These are phyloP conservation scores for Davidsoniella eucalypti DNA, from an alignment of 2,329 filamentous ascomycete species.

Conservation along the genomic window DNA sequence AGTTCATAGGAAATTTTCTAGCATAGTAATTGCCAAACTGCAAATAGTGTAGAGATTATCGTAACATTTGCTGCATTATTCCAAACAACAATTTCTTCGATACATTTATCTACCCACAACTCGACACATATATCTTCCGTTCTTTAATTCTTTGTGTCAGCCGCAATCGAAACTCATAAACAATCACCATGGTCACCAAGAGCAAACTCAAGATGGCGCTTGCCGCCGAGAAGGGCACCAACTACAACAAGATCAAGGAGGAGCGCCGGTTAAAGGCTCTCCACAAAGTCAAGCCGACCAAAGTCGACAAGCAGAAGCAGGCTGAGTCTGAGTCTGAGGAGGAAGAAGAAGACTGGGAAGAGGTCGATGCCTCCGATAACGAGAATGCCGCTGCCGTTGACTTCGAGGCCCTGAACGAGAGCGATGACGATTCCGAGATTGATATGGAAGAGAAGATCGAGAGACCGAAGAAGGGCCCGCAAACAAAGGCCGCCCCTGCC, in stretches of 20 bases:
- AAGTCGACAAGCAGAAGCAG: conserved; percentile 16
- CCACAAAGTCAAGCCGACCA: conserved; percentile 22
- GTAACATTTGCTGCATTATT: not conserved
- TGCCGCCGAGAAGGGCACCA: conserved; percentile 35
- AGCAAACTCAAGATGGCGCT: conserved; percentile 38
- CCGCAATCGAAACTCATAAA: not conserved
- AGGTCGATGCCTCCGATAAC: conserved; percentile 19
- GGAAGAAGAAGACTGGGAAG: conserved; percentile 20
- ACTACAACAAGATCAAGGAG: conserved; percentile 35
- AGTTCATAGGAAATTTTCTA: conserved; percentile 10
- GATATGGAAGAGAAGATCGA: conserved; percentile 59
- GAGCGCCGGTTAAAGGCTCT: conserved; percentile 31
- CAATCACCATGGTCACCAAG: conserved; percentile 25
- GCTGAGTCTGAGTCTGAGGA: conserved; percentile 18
- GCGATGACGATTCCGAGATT: conserved; percentile 53
- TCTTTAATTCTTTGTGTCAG: not conserved
- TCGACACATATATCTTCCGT: not conserved
- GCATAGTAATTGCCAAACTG: not conserved
- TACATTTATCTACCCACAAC: not conserved
- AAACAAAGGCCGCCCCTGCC: conserved; percentile 16
- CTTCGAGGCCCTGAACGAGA: conserved; percentile 41
- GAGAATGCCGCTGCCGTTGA: conserved; percentile 24
- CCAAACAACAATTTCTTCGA: not conserved
- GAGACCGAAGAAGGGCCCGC: conserved; percentile 29
- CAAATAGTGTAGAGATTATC: not conserved